Base-by-base conservation (phyloP, 331 rosid species). In the Pyrus hybrid region DNA sequence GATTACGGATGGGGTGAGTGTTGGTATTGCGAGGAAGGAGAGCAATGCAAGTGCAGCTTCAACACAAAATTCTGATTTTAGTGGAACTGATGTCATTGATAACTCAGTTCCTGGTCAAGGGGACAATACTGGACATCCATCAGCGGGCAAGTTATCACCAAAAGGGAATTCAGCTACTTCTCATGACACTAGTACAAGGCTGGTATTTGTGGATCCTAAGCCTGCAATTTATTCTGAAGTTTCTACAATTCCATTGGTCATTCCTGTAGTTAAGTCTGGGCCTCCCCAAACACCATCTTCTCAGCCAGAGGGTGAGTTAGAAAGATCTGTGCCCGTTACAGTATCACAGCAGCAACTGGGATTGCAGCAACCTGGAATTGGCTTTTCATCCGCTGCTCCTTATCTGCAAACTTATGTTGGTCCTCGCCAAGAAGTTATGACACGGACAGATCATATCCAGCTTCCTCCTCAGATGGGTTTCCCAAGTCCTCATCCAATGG, bases 11-110 rank as follows among this genome's bases (percentile, higher is more conserved):
- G 84, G 81, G 45, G 64, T 72, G 60, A 69, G 76, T 63, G 77
- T 80, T 68, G 83, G 86, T 43, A 79, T 89, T 33, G 73, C 49
- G 28, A 84, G 85, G 79, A 90, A 81, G 87, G 98, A 53, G 86
- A 93, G 97, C 68, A 47, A 80, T 45, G 68, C 87, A 43, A 93
- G 98, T 80, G 94, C 85, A 13, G 79, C 94, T 29, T 89, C 96
- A 37, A 91, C 96, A 0, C 94, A 88, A 69, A 87, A 87, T 88
- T 91, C 98, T 37, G 97, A 93, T 85, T 76, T 86, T 18, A 87
- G 96, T 77, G 96, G 81, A 54, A 23, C 71, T 8, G 98, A 93
- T 64, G 80, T 74, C 57, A 60, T 85, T 73, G 91, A 90, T 76
- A 41, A 78, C 76, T 75, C 74, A 10, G 26, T 77, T 72, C 73